Conservation (phyloP, 352 stramenopile genomes). For the Phytophthora agathidicida region DNA sequence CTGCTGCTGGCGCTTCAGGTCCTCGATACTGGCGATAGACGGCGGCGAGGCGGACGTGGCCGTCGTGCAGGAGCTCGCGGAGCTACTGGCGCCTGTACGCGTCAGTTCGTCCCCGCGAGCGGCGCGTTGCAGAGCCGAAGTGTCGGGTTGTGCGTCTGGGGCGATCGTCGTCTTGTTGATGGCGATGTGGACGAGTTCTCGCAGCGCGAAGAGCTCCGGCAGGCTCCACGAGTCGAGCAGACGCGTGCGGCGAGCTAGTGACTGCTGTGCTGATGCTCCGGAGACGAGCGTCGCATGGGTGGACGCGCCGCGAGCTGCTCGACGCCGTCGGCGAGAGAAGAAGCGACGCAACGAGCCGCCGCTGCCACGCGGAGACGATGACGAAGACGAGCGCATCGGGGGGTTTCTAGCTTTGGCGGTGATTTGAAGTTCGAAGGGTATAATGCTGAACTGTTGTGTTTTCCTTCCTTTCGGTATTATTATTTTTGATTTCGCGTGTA, state of each 20-base stretch:
- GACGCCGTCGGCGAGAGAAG: slow-evolving; percentile 29
- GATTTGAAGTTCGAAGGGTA: slow-evolving; percentile 17
- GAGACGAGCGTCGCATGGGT: not conserved
- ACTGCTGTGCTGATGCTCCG: slow-evolving; percentile 18
- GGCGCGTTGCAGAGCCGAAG: slow-evolving; percentile 5
- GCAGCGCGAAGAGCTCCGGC: slow-evolving; percentile 65
- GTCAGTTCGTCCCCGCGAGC: slow-evolving; percentile 8
- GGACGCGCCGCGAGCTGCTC: slow-evolving; percentile 2
- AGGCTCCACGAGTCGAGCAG: slow-evolving; percentile 60
- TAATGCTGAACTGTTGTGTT: slow-evolving; percentile 4
- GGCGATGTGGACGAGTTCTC: slow-evolving; percentile 53
- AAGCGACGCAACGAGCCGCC: slow-evolving; percentile 30
- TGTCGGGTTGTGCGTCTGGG: slow-evolving; percentile 1
- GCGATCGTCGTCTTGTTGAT: slow-evolving; percentile 36
- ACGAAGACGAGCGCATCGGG: slow-evolving; percentile 22
- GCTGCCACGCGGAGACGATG: slow-evolving; percentile 10
- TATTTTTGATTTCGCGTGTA: slow-evolving; percentile 15
- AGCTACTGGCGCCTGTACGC: slow-evolving; percentile 22
- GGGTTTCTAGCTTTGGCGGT: slow-evolving; percentile 19
- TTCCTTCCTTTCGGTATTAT: slow-evolving; percentile 19
- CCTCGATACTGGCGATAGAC: slow-evolving; percentile 18
- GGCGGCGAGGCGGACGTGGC: slow-evolving; percentile 23
- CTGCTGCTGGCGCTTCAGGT: slow-evolving; percentile 20
- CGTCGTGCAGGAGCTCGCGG: slow-evolving; percentile 30
- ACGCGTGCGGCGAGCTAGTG: slow-evolving; percentile 28